Evolutionary conservation across 1,139 yeast species (phyloP), one percentile per base, ranked within the genome.

Genomic region (Magnusiomyces clavatus): DNA sequence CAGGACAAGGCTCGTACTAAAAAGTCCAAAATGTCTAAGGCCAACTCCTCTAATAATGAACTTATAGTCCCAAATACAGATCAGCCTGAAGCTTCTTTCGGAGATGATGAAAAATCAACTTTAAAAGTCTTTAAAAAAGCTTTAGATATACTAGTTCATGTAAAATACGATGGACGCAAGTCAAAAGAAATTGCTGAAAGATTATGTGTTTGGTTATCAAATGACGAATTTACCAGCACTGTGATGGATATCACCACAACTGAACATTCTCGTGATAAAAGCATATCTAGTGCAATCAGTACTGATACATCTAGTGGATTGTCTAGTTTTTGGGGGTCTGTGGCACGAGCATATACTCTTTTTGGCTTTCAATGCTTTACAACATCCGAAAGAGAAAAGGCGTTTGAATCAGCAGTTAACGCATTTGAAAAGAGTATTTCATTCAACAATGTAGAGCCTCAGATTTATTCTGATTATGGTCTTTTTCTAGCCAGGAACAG

Each of bases 1-100:
- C 72, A 72, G 50, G 69, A 67, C 43, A 68, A 66, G 44, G 58
- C 66, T 3, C 69, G 71, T 49, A 60, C 72, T 44, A 61, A 63
- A 13, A 67, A 64, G 24, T 64, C 66, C 6, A 62, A 63, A 35
- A 20, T 35, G 13, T 50, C 68, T 1, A n/a, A 19, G 24, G 11
- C 46, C 34, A 37, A 38, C 34, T 39, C 24, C 17, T n/a, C 5
- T 24, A 24, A 24, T 5, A 24, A 24, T 24, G 6, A 24, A 8
- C 31, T 24, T 24, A 24, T 8, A 24, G 31, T 24, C 8, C 31
- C 31, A 24, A 8, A 24, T 14, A 39, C 42, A 10, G 16, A 39
- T 39, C 42, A 17, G 42, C 42, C 42, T 12, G 19, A 17, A n/a
- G 42, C 16, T 19, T 13, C 13, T 24, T 14, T 11, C 36, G 64